Evolutionary conservation across 441 rosid species (phyloP).

Genomic region (Brassica balearica): DNA sequence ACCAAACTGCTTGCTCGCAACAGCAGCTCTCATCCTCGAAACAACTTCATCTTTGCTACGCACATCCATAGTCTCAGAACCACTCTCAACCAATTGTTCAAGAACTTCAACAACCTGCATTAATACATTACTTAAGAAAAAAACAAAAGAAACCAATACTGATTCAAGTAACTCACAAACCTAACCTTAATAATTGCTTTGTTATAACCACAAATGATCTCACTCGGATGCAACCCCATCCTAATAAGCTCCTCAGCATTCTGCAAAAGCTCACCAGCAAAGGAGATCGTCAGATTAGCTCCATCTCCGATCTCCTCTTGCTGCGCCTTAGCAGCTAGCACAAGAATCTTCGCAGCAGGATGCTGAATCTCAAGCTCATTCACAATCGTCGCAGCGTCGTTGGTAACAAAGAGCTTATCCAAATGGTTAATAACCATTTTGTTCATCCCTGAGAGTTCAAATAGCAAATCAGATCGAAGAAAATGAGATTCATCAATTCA

Average conservation of each 20-base stretch:
- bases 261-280: conserved; percentile 95
- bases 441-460: conserved; percentile 79
- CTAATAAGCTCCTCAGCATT: conserved; percentile 96
- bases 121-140: too few species aligned
- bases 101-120: conserved; percentile 69
- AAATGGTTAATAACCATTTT: conserved; percentile 99
- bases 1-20: too few species aligned
- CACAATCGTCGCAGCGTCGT: conserved; percentile 95
- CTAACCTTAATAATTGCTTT: conserved; percentile 77
- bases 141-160: too few species aligned
- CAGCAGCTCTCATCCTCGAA: too few species aligned
- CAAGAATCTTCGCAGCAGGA: conserved; percentile 94
- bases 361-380: conserved; percentile 98
- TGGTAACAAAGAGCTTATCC: conserved; percentile 92
- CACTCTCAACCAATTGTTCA: conserved; percentile 81
- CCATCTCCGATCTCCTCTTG: conserved; percentile 99
- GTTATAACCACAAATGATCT: conserved; percentile 90
- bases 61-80: conserved; percentile 97
- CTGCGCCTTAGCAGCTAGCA: conserved; percentile 91
- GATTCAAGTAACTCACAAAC: background rate
- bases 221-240: conserved; percentile 97
- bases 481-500: conserved; percentile 23
- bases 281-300: conserved; percentile 88
- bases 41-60: too few species aligned
- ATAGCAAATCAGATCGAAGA: background rate